Percentiles rank a stretch among this genome's conserved stretches.
These are phyloP conservation scores for Aspergillus neotritici DNA, from an alignment of 2,329 filamentous ascomycete genomes.

Conservation along the genomic window DNA sequence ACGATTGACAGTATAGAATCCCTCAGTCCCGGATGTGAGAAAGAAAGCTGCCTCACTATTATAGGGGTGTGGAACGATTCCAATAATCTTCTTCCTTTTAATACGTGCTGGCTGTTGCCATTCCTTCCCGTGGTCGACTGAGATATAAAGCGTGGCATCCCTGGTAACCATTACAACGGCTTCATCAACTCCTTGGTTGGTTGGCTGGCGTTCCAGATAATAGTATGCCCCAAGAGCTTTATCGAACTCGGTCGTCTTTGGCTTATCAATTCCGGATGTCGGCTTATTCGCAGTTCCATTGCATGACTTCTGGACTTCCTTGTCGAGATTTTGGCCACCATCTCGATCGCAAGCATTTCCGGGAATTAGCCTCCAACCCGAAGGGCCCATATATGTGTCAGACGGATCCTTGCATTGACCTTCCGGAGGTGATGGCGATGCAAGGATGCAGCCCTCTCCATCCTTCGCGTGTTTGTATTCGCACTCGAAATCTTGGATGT, in stretches of 20 bases:
- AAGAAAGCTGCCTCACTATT: conserved; percentile 85
- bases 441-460: conserved; percentile 62
- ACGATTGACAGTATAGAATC: conserved; percentile 77
- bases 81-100: conserved; percentile 61
- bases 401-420: conserved; percentile 67
- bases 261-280: conserved; percentile 61
- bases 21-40: conserved; percentile 61
- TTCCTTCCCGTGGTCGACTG: conserved; percentile 79
- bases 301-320: conserved; percentile 70
- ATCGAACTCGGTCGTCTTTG: conserved; percentile 58
- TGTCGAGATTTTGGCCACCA: conserved; percentile 61
- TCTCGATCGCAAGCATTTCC: conserved; percentile 65
- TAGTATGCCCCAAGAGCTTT: conserved; percentile 51
- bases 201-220: conserved; percentile 74
- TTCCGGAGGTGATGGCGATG: conserved; percentile 58
- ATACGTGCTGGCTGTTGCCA: conserved; percentile 63
- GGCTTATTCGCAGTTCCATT: conserved; percentile 53
- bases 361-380: conserved; percentile 88
- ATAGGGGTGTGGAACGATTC: conserved; percentile 71
- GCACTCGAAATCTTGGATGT: conserved; percentile 84
- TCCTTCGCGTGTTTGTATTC: conserved; percentile 75
- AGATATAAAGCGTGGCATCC: conserved; percentile 62
- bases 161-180: conserved; percentile 60
- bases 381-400: conserved; percentile 75
- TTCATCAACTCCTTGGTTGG: conserved; percentile 63